Evolutionary conservation across 2,329 filamentous ascomycete species (phyloP).

Genomic region (Colletotrichum tamarilloi): DNA sequence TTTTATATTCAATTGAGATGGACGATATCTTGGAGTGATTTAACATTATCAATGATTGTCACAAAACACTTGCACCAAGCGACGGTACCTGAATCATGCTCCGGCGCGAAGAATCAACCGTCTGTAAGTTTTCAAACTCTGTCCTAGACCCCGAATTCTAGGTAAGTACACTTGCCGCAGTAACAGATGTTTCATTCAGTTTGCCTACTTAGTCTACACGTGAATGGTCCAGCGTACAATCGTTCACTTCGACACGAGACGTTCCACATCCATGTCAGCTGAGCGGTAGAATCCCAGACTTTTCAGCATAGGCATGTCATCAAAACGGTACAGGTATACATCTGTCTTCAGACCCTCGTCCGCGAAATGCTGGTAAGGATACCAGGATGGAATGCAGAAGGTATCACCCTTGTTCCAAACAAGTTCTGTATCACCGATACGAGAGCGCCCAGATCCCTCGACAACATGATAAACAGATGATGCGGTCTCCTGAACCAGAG

Average conservation of each 20-base stretch:
- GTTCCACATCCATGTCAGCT: slow-evolving; percentile 52
- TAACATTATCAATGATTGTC: slow-evolving; percentile 43
- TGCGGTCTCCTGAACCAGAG: slow-evolving; percentile 56
- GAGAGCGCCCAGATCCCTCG: slow-evolving; percentile 54
- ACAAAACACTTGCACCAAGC: background rate
- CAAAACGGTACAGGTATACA: slow-evolving; percentile 64
- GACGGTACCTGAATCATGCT: background rate
- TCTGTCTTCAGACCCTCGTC: slow-evolving; percentile 39
- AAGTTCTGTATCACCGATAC: slow-evolving; percentile 50
- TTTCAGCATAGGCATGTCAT: slow-evolving; percentile 66
- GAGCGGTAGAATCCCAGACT: slow-evolving; percentile 61
- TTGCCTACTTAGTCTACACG: background rate
- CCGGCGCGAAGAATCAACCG: background rate
- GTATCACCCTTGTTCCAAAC: slow-evolving; percentile 63
- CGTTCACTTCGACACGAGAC: slow-evolving; percentile 44
- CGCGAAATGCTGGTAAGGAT: slow-evolving; percentile 59
- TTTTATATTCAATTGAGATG: background rate
- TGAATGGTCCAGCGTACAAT: background rate
- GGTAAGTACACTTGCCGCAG: background rate
- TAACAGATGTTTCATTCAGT: background rate
- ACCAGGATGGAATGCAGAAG: slow-evolving; percentile 65
- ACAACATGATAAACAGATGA: slow-evolving; percentile 66
- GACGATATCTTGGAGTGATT: no score
- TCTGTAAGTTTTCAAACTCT: background rate
- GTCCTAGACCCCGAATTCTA: background rate